Evolutionary conservation across 2,329 filamentous ascomycete species (phyloP), one percentile per base, ranked within the genome.

Genomic region (Clathrospora elynae): DNA sequence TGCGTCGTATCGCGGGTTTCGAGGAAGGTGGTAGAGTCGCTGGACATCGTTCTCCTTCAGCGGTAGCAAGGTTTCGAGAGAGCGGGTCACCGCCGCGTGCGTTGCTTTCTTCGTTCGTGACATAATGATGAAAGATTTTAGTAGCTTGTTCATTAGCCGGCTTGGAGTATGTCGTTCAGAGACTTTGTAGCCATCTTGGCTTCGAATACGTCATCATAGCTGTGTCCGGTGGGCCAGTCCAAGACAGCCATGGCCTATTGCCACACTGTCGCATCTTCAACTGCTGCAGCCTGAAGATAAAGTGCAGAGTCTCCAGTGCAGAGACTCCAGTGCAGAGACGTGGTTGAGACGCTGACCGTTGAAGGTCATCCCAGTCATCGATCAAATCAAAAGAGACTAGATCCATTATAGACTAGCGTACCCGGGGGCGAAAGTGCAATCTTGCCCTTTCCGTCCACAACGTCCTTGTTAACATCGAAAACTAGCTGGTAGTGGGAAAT

Each of bases 1-100:
- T n/a, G 61, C 35, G 14, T 62, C 50, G 53, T 67, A 67, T 38
- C 40, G 53, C 12, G 55, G 46, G 25, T 62, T 43, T 33, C 57
- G 61, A 6, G 66, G 64, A 20, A 55, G 51, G 43, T 70, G 65
- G 45, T 68, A 70, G 33, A 66, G 61, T 23, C 64, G 59, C 10
- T 57, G 48, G n/a, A 68, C 61, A 38, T 70, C 65, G 47, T 66
- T 66, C 2, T 60, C 34, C 32, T 62, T 62, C 3, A 56, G 41
- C 1, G 66, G 64, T n/a, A 70, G 49, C 17, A 64, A 37, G 16
- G 55, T 55, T 4, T 59, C 47, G n/a, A 70, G 40, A 29, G 66
- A 61, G 9, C 52, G 52, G 8, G 54, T 59, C 10, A 68, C 43
- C 18, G 46, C 53, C n/a, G 60, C 46, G 24, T 68, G 62, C 1